Evolutionary conservation across 805 yeast species (phyloP), one percentile per base, ranked within the genome.

Genomic region (Scheffersomyces stipitis): DNA sequence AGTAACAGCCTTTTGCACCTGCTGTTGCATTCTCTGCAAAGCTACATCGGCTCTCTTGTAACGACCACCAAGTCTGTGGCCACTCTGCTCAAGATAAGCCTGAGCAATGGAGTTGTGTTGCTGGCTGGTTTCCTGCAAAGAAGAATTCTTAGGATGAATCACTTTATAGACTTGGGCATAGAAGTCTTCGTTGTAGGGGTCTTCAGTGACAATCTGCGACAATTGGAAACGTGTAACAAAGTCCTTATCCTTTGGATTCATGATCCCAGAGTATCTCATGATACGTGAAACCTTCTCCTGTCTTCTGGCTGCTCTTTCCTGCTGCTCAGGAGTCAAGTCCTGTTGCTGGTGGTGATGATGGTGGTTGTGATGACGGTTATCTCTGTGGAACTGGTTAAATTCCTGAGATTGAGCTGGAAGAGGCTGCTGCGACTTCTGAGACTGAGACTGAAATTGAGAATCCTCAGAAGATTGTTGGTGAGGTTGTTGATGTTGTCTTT

Each of bases 221-320:
- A 93, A 75, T 64, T 93, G 99, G 56, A 90, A 83, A 58, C 97
- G 78, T 30, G 96, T 88, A 33, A 93, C 91, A 56, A 86, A 89
- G 64, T 91, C 96, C 66, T 90, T 90, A 62, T 93, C 99, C 67
- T 91, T 86, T 40, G 96, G 96, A 52, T 89, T 87, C 99, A 93
- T 93, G 45, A 93, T 79, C 45, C 97, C 97, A 18, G 93, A 85
- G 66, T 83, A 87, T 54, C 79, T 81, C 56, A 85, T 73, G 51
- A 88, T 86, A 45, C 83, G 75, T 31, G 80, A 74, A 34, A 84
- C 89, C 58, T 86, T 84, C 41, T 81, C 82, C 46, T 82, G 87
- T 66, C 93, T 81, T 32, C 68, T 69, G 38, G 80, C 75, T 38
- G 80, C 69, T 48, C 79, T 75, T 45, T 78, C 82, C 57, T 82